These are phyloP conservation scores for Canavalia gladiata DNA, from an alignment of 306 rosid species.

Conservation along the genomic window DNA sequence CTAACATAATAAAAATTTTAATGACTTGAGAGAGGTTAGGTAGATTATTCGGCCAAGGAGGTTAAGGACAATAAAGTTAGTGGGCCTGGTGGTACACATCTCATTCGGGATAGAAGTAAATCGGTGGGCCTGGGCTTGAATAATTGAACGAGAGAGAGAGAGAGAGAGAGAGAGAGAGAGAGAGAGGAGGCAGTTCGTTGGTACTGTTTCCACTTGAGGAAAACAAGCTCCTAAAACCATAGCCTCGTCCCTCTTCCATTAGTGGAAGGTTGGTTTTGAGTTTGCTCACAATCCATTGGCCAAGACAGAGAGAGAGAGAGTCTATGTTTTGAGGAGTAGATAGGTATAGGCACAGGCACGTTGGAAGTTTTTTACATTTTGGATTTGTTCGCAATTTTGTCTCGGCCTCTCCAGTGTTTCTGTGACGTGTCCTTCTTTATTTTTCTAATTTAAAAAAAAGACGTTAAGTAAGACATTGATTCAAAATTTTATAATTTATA, in stretches of 20 bases:
- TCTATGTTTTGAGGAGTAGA: background rate
- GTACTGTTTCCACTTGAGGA: constrained; percentile 56
- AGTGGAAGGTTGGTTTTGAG: constrained; percentile 55
- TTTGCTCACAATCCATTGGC: constrained; percentile 21
- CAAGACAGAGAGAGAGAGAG: background rate
- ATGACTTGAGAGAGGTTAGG: constrained; percentile 38
- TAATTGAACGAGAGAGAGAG: constrained; percentile 35
- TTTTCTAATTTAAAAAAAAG: background rate
- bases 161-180: constrained; percentile 8
- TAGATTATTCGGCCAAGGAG: constrained; percentile 11
- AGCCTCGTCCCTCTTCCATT: constrained; percentile 72
- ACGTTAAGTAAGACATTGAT: too few relatives aligned
- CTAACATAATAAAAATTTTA: background rate
- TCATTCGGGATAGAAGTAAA: background rate
- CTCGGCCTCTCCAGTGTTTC: background rate
- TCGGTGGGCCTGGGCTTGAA: constrained; percentile 69
- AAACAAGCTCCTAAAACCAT: constrained; percentile 34
- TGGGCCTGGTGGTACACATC: constrained; percentile 54
- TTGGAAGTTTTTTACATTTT: constrained; percentile 4
- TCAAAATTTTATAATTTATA: too few relatives aligned
- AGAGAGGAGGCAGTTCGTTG: constrained; percentile 41
- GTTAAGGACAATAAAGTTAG: constrained; percentile 48
- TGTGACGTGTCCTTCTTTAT: constrained; percentile 42
- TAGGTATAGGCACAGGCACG: constrained; percentile 7
- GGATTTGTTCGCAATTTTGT: constrained; percentile 44